Conservation (phyloP, 805 yeast genomes). For the Lachancea lanzarotensis region DNA sequence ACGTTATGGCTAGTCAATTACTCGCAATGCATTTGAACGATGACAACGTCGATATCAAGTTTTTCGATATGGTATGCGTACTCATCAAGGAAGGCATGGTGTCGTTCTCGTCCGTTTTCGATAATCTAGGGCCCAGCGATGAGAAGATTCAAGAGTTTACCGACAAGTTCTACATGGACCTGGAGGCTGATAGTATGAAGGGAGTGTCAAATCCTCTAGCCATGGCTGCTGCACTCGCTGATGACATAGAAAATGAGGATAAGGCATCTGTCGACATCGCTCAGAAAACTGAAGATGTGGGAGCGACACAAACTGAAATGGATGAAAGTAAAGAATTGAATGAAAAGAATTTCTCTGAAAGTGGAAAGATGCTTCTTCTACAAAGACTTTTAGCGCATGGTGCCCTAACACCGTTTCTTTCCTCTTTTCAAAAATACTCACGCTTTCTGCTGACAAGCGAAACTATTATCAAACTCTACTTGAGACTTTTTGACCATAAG, state of each 20-base stretch:
- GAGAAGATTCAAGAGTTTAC: slow-evolving; percentile 41
- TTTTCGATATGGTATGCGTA: slow-evolving; percentile 44
- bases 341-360: slow-evolving; percentile 9
- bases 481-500: slow-evolving; percentile 42
- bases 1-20: slow-evolving; percentile 46
- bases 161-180: slow-evolving; percentile 38
- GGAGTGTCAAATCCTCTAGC: slow-evolving; percentile 78
- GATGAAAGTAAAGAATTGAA: slow-evolving; percentile 1
- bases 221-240: slow-evolving; percentile 74
- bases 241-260: slow-evolving; percentile 50
- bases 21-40: slow-evolving; percentile 40
- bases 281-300: slow-evolving; percentile 1
- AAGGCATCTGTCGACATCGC: slow-evolving; percentile 1
- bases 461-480: slow-evolving; percentile 41
- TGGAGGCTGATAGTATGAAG: slow-evolving; percentile 50
- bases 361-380: slow-evolving; percentile 42
- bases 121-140: slow-evolving; percentile 48
- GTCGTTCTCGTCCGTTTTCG: slow-evolving; percentile 54
- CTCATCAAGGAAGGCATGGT: slow-evolving; percentile 62
- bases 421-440: slow-evolving; percentile 55
- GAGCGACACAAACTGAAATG: slow-evolving; percentile 18
- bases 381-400: slow-evolving; percentile 53
- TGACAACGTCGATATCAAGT: slow-evolving; percentile 18
- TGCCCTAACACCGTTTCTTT: slow-evolving; percentile 54
- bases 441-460: slow-evolving; percentile 49